Base-by-base conservation (phyloP, 2,329 filamentous ascomycete genomes). In the Arthrobotrys megalospora region DNA sequence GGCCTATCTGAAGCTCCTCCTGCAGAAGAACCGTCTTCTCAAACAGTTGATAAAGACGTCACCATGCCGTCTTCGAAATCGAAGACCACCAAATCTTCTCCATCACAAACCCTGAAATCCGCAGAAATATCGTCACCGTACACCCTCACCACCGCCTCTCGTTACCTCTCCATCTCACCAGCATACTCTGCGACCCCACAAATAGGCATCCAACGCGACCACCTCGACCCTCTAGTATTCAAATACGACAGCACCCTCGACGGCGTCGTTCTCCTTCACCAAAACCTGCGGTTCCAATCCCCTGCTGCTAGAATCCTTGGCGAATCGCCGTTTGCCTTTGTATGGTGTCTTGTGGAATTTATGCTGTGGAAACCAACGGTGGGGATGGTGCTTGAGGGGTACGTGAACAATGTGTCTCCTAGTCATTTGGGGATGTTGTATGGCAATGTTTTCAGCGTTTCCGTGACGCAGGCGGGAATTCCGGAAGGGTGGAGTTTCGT, bases 401-500 rank as follows among this genome's bases (percentile, higher is more conserved):
- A 88, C 81, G 89, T 97, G 70, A 96, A 95, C 82, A 87, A 97
- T 34, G 93, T 97, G 83, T 95, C 92, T 58, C 93, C 96, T 81
- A 93, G 93, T 6, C 93, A 97, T 83, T 88, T 99, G 6, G 94
- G 95, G 19, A 89, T 97, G 1, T 90, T 96, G 10, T 96, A 93
- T 84, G 94, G 93, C 85, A 95, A 95, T 84, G 90, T 93, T 80
- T 98, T 98, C 87, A 97, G 96, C 81, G 93, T 95, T 0, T 93
- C 91, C 50, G 92, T 99, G 76, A 67, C 53, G 5, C 38, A 48
- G 63, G 92, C 95, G 53, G 76, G 76, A 19, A 86, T 99, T 14
- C 96, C 96, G 0, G 84, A 86, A 12, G 88, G 89, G 24, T 99
- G 95, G 96, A 90, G 86, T 79, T 98, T 93, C 91, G 87, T 93